Percentiles rank a stretch among this genome's conserved stretches.
phyloP scores from a whole-genome alignment of 768 basidiomycete species.

The Xerocomus brunneocitrinus region DNA sequence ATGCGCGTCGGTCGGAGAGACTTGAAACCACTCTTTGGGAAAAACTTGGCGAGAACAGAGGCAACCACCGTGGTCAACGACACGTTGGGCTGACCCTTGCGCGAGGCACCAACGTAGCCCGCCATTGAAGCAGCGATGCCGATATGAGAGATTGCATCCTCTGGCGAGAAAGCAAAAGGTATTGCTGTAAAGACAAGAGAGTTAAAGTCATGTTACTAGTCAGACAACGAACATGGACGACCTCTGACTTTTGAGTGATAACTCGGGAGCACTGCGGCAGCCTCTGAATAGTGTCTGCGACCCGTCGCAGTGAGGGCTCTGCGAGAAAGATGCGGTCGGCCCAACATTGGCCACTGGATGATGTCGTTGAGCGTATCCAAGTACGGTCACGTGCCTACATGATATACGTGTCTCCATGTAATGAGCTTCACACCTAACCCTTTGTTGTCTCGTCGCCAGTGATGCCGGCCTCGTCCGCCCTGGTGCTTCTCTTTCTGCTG shows the following conservation, averaged over 20 bases:
- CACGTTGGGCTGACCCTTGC: slow-evolving; percentile 10
- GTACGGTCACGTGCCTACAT: slow-evolving; percentile 23
- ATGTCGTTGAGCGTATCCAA: background rate
- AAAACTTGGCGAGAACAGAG: slow-evolving; percentile 33
- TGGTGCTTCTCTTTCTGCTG: slow-evolving; percentile 28
- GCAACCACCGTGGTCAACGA: slow-evolving; percentile 20
- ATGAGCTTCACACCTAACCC: background rate
- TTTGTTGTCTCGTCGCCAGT: background rate
- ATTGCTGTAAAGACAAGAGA: slow-evolving; percentile 35
- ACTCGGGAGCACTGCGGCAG: slow-evolving; percentile 1
- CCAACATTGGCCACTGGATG: slow-evolving; percentile 11
- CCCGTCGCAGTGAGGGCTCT: background rate
- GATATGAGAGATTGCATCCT: slow-evolving; percentile 40
- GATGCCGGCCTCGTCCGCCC: slow-evolving; percentile 27
- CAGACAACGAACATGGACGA: slow-evolving; percentile 11
- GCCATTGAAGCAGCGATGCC: slow-evolving; percentile 33
- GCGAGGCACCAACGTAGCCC: slow-evolving; percentile 18
- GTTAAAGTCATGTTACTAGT: slow-evolving; percentile 7
- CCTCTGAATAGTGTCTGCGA: slow-evolving; percentile 20
- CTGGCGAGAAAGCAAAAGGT: slow-evolving; percentile 46
- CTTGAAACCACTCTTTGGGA: slow-evolving; percentile 37
- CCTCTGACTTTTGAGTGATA: slow-evolving; percentile 41
- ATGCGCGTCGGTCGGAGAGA: slow-evolving; percentile 43
- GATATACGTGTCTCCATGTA: slow-evolving; percentile 28
- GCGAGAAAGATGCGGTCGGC: slow-evolving; percentile 6